phyloP scores from a whole-genome alignment of 176 grass and related monocot species.

The Musa schizocarpa region DNA sequence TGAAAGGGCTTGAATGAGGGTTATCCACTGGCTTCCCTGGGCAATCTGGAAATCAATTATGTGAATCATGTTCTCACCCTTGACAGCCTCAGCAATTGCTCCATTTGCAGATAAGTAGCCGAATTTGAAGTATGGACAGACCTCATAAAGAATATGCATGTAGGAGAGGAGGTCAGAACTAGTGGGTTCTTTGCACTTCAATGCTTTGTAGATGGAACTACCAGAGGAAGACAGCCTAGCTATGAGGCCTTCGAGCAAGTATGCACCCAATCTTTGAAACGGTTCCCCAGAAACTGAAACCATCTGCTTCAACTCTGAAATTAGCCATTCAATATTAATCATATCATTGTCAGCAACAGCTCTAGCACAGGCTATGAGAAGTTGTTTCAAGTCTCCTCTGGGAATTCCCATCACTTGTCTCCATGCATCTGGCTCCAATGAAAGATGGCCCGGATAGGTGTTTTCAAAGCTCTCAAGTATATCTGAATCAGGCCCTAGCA shows the following conservation, averaged over 20 bases:
- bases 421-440: constrained; percentile 40
- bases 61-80: constrained; percentile 69
- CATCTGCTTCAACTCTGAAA: constrained; percentile 64
- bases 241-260: constrained; percentile 91
- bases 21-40: constrained; percentile 78
- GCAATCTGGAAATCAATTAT: constrained; percentile 95
- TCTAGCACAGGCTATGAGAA: constrained; percentile 66
- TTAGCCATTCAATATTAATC: constrained; percentile 31
- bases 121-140: constrained; percentile 94
- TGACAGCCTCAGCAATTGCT: constrained; percentile 68
- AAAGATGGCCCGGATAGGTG: constrained; percentile 19
- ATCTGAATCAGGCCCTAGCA: constrained; percentile 70
- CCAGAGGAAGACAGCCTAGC: constrained; percentile 64
- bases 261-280: constrained; percentile 64
- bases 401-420: constrained; percentile 37
- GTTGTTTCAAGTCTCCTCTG: constrained; percentile 57
- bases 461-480: constrained; percentile 22
- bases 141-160: constrained; percentile 89
- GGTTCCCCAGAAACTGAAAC: constrained; percentile 86
- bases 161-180: constrained; percentile 83
- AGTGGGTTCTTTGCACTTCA: constrained; percentile 85
- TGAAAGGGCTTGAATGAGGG: constrained; percentile 72
- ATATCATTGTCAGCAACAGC: constrained; percentile 58
- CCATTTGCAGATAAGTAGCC: constrained; percentile 84
- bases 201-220: constrained; percentile 80